Evolutionary conservation across 257 asterid genomes (phyloP), one percentile per base, ranked within the genome.

Genomic region (Oldenlandia corymbosa): DNA sequence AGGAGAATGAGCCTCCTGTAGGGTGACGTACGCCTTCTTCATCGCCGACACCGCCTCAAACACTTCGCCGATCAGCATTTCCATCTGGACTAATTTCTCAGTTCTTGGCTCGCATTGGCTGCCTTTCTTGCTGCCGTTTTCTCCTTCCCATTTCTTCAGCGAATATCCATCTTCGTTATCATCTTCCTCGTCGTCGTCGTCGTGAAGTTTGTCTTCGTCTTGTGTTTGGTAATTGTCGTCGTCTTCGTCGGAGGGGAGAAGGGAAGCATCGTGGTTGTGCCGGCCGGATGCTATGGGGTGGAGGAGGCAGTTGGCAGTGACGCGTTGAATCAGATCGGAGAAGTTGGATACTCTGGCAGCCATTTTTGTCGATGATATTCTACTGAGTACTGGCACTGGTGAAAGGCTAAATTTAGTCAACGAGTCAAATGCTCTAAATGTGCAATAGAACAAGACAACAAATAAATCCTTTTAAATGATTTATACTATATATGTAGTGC

Each of bases 301-400:
- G 81, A 89, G 97, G 75, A 89, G 88, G 77, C 99, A 93, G 39
- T 93, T 82, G 34, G 94, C 88, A 43, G 99, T 90, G 80, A 87
- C 95, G 11, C 99, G 87, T 46, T 93, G 99, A 86, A 93, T 85
- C 79, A 90, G 88, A 84, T 90, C 92, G 75, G 99, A 89, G 85
- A 93, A 85, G 60, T 84, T 93, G 76, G 95, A 85, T 57, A 76
- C 89, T 75, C 81, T 89, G 71, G 49, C 74, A 13, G 88, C 78
- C 99, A 92, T 92, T 74, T 4, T 73, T 82, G 76, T 76, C 31
- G 58, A 24, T 77, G 70, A 60, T 64, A 47, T 75, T 28, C 39
- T 34, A 9, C 9, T 4, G 39, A 34, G 6, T 36, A 8, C 21
- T 5, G 12, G 10, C 61, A 21, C 32, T 12, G 46, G 30, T 0